Evolutionary conservation across 2,329 filamentous ascomycete genomes (phyloP).

Genomic region (Alternaria triticina): DNA sequence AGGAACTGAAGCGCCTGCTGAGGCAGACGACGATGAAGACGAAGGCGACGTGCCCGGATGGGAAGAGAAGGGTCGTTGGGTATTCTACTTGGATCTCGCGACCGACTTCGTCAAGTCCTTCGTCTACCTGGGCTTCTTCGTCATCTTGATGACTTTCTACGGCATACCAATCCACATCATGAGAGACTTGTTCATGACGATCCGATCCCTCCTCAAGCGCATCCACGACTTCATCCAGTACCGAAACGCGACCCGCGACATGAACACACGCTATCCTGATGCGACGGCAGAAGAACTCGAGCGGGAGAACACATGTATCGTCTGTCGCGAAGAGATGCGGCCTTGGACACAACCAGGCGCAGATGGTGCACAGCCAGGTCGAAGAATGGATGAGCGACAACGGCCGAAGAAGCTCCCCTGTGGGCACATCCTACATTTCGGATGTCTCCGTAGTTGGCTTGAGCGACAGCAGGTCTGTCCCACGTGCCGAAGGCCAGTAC

Average conservation of each 20-base stretch:
- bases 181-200: conserved; percentile 91
- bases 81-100: conserved; percentile 84
- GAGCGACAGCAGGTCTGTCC: conserved; percentile 97
- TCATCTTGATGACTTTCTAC: conserved; percentile 91
- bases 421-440: conserved; percentile 92
- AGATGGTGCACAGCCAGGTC: conserved; percentile 46
- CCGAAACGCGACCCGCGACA: conserved; percentile 87
- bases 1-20: conserved; percentile 45
- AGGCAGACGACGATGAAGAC: conserved; percentile 78
- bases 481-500: conserved; percentile 85
- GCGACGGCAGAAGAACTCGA: conserved; percentile 85
- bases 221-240: conserved; percentile 90
- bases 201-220: conserved; percentile 87
- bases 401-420: conserved; percentile 96
- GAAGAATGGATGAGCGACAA: conserved; percentile 75
- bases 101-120: conserved; percentile 90
- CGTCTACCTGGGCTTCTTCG: conserved; percentile 91
- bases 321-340: conserved; percentile 95
- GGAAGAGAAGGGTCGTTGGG: conserved; percentile 93
- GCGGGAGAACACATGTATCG: conserved; percentile 93
- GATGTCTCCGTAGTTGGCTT: conserved; percentile 94
- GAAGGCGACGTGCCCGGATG: conserved; percentile 95
- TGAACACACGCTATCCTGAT: conserved; percentile 89
- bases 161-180: conserved; percentile 96
- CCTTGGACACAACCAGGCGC: conserved; percentile 68